Evolutionary conservation across 2,329 filamentous ascomycete genomes (phyloP).

Genomic region (Cercospora zeae-maydis): DNA sequence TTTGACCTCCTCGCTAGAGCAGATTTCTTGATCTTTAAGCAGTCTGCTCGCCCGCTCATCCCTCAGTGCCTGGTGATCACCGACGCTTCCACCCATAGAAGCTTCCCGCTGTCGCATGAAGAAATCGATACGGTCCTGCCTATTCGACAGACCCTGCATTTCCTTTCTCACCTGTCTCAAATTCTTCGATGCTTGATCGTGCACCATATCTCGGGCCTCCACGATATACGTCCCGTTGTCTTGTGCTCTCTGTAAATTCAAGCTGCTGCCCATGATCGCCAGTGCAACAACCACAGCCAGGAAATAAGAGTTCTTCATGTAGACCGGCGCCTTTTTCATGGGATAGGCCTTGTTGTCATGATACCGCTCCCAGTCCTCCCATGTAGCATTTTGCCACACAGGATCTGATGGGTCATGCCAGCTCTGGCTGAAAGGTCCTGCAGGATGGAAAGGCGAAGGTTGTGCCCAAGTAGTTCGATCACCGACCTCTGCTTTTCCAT

Average conservation of each 20-base stretch:
- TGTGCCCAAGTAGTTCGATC: conserved; percentile 10
- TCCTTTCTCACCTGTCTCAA: conserved; percentile 55
- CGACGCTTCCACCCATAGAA: conserved; percentile 35
- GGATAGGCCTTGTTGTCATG: conserved; percentile 48
- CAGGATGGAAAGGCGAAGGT: conserved; percentile 24
- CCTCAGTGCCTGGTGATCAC: conserved; percentile 42
- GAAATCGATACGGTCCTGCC: conserved; percentile 61
- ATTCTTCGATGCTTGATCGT: conserved; percentile 63
- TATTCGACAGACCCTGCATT: conserved; percentile 45
- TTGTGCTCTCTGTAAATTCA: conserved; percentile 68
- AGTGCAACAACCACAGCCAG: conserved; percentile 67
- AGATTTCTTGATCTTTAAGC: conserved; percentile 46
- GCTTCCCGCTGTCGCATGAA: conserved; percentile 74
- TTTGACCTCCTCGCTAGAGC: conserved; percentile 39
- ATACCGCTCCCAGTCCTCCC: conserved; percentile 95
- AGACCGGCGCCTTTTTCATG: conserved; percentile 50
- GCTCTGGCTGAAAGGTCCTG: conserved; percentile 36
- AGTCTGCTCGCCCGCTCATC: conserved; percentile 48
- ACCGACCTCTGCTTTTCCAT: conserved; percentile 43
- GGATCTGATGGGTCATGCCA: conserved; percentile 42
- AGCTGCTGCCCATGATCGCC: conserved; percentile 65
- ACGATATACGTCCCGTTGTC: conserved; percentile 60
- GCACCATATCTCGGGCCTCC: conserved; percentile 62
- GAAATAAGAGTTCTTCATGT: conserved; percentile 77
- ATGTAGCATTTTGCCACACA: conserved; percentile 76